These are phyloP conservation scores for Aureobasidium sp. DNA, from an alignment of 2,329 filamentous ascomycete genomes.

Conservation along the genomic window DNA sequence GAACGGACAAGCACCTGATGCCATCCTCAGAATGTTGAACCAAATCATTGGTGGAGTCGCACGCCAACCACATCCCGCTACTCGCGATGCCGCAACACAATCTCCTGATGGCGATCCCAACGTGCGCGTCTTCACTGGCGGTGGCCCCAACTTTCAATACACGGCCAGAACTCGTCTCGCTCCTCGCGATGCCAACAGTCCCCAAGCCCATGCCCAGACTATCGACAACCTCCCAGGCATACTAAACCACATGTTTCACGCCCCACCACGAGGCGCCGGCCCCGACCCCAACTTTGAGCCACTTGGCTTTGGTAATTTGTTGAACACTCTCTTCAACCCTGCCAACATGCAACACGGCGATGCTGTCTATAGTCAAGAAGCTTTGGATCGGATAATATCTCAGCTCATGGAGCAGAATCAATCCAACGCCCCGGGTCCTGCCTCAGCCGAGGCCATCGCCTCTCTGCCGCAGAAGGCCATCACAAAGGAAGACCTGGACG, in stretches of 20 bases:
- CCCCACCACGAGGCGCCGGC: conserved; percentile 7
- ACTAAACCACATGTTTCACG: conserved; percentile 14
- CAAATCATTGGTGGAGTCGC: conserved; percentile 17
- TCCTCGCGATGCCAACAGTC: conserved; percentile 46
- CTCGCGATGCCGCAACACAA: neutral
- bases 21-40: conserved; percentile 18
- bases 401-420: conserved; percentile 80
- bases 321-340: conserved; percentile 40
- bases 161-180: conserved; percentile 34
- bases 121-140: conserved; percentile 9
- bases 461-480: conserved; percentile 61
- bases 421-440: conserved; percentile 72
- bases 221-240: conserved; percentile 7
- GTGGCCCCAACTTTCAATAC: conserved; percentile 12
- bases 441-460: conserved; percentile 66
- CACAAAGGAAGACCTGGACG: conserved; percentile 64
- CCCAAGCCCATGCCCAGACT: conserved; percentile 33
- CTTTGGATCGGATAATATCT: conserved; percentile 79
- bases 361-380: conserved; percentile 84
- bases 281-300: conserved; percentile 15
- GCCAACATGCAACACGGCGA: conserved; percentile 55
- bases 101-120: neutral
- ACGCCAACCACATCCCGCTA: neutral
- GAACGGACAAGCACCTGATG: neutral
- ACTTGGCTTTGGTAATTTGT: conserved; percentile 36